Evolutionary conservation across 2,329 filamentous ascomycete genomes (phyloP).

Genomic region (Fusarium multiceps): DNA sequence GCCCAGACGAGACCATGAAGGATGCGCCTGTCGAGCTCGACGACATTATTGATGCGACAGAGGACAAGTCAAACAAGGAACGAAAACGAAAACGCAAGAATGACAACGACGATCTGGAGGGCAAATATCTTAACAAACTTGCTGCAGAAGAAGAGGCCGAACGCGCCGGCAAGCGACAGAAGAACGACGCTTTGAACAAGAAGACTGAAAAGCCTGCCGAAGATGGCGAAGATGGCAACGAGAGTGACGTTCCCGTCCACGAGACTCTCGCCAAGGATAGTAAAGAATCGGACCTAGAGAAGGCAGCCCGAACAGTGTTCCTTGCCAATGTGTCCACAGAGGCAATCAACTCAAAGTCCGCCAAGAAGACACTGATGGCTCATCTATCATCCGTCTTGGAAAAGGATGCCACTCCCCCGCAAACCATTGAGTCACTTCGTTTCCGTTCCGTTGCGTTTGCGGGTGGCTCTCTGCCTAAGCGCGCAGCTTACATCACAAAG

Average conservation of each 20-base stretch:
- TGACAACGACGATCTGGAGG: slow-evolving; percentile 76
- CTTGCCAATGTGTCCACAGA: slow-evolving; percentile 88
- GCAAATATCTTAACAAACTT: slow-evolving; percentile 74
- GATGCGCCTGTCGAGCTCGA: slow-evolving; percentile 52
- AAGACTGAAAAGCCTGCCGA: slow-evolving; percentile 48
- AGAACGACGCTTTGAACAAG: slow-evolving; percentile 50
- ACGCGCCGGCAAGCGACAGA: slow-evolving; percentile 66
- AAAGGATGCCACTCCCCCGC: slow-evolving; percentile 62
- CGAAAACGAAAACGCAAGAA: slow-evolving; percentile 75
- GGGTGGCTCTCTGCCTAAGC: slow-evolving; percentile 81
- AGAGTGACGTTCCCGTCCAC: slow-evolving; percentile 62
- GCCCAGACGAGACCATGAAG: slow-evolving; percentile 53
- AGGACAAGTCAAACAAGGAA: slow-evolving; percentile 55
- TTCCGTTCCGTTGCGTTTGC: slow-evolving; percentile 94
- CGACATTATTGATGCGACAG: slow-evolving; percentile 50
- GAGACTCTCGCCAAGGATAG: slow-evolving; percentile 66
- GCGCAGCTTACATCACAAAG: slow-evolving; percentile 92
- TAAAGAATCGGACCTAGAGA: slow-evolving; percentile 76
- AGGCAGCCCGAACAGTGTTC: slow-evolving; percentile 90
- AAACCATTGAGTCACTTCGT: slow-evolving; percentile 88
- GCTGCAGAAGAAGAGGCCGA: slow-evolving; percentile 69
- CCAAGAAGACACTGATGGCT: slow-evolving; percentile 79
- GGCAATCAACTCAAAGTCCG: slow-evolving; percentile 83
- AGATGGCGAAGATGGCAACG: slow-evolving; percentile 60
- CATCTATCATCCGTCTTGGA: slow-evolving; percentile 83